These are phyloP conservation scores for Pichia sorboxylosa DNA, from an alignment of 1,139 yeast species.

Conservation along the genomic window DNA sequence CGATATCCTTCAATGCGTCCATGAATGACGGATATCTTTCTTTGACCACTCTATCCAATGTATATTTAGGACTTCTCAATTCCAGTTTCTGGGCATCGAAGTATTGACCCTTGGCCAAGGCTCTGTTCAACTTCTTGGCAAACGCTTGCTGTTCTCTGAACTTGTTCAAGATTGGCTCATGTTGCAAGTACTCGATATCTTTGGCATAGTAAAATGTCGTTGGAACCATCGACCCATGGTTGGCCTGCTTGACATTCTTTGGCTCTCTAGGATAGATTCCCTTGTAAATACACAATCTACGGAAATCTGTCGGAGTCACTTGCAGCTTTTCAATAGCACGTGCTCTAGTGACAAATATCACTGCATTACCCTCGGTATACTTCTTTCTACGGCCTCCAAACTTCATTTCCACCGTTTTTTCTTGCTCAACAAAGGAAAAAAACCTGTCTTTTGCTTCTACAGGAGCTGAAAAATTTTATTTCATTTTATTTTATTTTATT, in stretches of 20 bases:
- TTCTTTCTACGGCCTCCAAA: slow-evolving; percentile 57
- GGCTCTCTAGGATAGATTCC: slow-evolving; percentile 97
- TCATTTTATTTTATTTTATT: too few relatives aligned
- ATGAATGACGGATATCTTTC: slow-evolving; percentile 92
- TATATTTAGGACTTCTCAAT: slow-evolving; percentile 69
- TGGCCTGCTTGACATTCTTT: slow-evolving; percentile 89
- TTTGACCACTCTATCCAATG: slow-evolving; percentile 79
- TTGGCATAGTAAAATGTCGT: slow-evolving; percentile 88
- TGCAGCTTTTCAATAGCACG: slow-evolving; percentile 91
- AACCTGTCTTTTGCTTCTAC: too few relatives aligned
- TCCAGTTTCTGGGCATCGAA: slow-evolving; percentile 81
- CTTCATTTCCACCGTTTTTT: too few relatives aligned
- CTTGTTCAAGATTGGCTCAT: slow-evolving; percentile 86
- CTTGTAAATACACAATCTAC: slow-evolving; percentile 92
- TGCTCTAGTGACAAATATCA: slow-evolving; percentile 85
- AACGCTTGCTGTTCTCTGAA: slow-evolving; percentile 94
- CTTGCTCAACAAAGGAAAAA: too few relatives aligned
- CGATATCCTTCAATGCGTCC: slow-evolving; percentile 87
- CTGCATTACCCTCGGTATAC: slow-evolving; percentile 82
- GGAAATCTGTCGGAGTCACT: slow-evolving; percentile 93
- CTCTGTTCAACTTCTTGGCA: slow-evolving; percentile 80
- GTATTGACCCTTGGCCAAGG: slow-evolving; percentile 86
- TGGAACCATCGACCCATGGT: slow-evolving; percentile 93
- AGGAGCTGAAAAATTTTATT: too few relatives aligned
- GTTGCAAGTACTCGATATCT: slow-evolving; percentile 88